phyloP scores from a whole-genome alignment of 805 yeast species.

The Zygotorulaspora danielsina region DNA sequence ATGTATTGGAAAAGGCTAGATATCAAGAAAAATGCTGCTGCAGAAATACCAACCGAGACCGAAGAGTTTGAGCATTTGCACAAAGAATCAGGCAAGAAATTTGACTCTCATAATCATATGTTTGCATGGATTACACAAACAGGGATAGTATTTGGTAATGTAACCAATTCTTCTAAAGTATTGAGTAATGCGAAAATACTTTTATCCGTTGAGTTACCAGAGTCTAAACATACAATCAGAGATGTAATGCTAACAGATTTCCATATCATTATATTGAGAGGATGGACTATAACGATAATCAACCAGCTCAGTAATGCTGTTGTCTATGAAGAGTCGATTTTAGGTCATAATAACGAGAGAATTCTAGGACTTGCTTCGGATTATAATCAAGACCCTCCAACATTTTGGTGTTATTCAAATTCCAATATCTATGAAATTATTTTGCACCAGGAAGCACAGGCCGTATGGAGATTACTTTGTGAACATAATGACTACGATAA shows the following conservation, averaged over 20 bases:
- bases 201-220: conserved; percentile 40
- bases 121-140: conserved; percentile 48
- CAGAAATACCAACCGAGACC: conserved; percentile 33
- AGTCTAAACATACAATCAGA: conserved; percentile 32
- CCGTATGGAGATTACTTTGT: conserved; percentile 69
- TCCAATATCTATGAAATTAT: conserved; percentile 65
- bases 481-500: conserved; percentile 53
- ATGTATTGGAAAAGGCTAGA: conserved; percentile 21
- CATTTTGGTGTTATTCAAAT: conserved; percentile 74
- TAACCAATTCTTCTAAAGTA: conserved; percentile 26
- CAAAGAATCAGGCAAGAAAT: conserved; percentile 33
- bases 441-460: conserved; percentile 61
- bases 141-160: conserved; percentile 44
- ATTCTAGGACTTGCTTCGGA: conserved; percentile 51
- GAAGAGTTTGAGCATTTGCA: conserved; percentile 39
- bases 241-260: conserved; percentile 49
- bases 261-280: conserved; percentile 48
- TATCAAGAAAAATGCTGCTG: conserved; percentile 17
- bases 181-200: conserved; percentile 38
- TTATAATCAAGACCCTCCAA: conserved; percentile 36
- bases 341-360: conserved; percentile 34
- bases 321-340: conserved; percentile 42
- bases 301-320: conserved; percentile 51
- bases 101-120: conserved; percentile 24
- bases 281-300: conserved; percentile 40